Evolutionary conservation across 371 early-diverging fungal species (phyloP), one percentile per base, ranked within the genome.

Genomic region (Rhizopus delemar): DNA sequence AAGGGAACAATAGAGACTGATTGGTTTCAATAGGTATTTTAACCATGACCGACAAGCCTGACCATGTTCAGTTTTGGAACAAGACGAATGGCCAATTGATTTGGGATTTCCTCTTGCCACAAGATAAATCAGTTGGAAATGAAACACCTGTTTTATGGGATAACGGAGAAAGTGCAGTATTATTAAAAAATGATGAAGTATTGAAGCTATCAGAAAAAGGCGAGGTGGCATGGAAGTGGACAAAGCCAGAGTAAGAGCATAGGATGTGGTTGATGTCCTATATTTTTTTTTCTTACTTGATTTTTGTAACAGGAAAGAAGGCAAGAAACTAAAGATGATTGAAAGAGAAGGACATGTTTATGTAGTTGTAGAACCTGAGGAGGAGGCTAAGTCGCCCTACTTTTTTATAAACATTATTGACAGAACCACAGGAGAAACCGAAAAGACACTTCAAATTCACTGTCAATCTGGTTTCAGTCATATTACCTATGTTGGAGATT

Each of bases 11-110:
- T 12, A 31, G 43, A 41, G 35, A 22, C 6, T n/a, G 29, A 38
- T 5, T 22, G 22, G 22, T 22, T 22, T 22, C 22, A 22, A 22
- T 22, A 22, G 22, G 73, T 48, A 53, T 85, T 13, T 52, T 85
- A 0, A 66, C 80, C 4, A 51, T 83, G 28, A 63, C 78, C 1
- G 76, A 75, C 15, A 41, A 70, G 6, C 62, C 74, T 52, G 63
- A 73, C 32, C 78, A 72, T 46, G 66, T 71, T 22, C 84, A 85
- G 32, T 69, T 81, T 41, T 81, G 80, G 75, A 77, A 81, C 35
- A 63, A 69, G 15, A 66, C 69, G 51, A 59, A 60, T 12, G 58
- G 60, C 13, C 53, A 51, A 31, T 60, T 69, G 13, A 43, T 63
- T 11, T 68, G 66, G 63, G 68, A 71, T 33, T 45, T 61, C 22